Conservation (phyloP, 2,329 filamentous ascomycete genomes). For the Monosporascus sp. region DNA sequence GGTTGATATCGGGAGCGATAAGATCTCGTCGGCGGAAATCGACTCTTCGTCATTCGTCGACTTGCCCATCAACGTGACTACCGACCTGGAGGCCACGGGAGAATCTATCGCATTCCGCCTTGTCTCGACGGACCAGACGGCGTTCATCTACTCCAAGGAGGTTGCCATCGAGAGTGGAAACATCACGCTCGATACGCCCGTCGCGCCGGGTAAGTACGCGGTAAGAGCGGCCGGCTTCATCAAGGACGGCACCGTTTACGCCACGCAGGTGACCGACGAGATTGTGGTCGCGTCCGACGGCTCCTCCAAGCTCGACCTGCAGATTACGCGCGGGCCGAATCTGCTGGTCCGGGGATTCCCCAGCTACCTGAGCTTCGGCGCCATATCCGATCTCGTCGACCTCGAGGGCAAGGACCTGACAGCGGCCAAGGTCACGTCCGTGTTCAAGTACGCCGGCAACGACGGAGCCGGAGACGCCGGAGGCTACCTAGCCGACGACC, state of each 20-base stretch:
- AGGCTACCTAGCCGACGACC: background rate
- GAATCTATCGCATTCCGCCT: too few species aligned
- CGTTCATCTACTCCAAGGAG: background rate
- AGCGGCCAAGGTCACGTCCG: background rate
- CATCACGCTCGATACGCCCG: background rate
- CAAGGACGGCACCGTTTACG: background rate
- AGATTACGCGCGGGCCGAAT: background rate
- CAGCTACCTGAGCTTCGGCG: constrained; percentile 1
- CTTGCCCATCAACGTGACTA: background rate
- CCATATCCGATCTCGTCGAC: background rate
- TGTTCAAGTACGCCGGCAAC: constrained; percentile 3
- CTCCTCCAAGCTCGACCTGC: too few species aligned
- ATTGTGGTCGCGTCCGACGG: background rate
- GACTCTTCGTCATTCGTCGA: constrained; percentile 1
- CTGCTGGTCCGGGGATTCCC: constrained; percentile 1
- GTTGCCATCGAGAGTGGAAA: too few species aligned
- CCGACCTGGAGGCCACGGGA: background rate
- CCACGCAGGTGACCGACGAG: background rate
- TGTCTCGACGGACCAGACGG: background rate
- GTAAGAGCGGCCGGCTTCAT: constrained; percentile 1
- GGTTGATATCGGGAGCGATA: background rate
- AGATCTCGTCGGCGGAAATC: background rate
- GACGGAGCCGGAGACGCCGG: constrained; percentile 1
- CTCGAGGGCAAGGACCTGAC: background rate
- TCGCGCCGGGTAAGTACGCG: background rate